phyloP scores from a whole-genome alignment of 176 grass and related monocot species.

The Musa troglodytarum region DNA sequence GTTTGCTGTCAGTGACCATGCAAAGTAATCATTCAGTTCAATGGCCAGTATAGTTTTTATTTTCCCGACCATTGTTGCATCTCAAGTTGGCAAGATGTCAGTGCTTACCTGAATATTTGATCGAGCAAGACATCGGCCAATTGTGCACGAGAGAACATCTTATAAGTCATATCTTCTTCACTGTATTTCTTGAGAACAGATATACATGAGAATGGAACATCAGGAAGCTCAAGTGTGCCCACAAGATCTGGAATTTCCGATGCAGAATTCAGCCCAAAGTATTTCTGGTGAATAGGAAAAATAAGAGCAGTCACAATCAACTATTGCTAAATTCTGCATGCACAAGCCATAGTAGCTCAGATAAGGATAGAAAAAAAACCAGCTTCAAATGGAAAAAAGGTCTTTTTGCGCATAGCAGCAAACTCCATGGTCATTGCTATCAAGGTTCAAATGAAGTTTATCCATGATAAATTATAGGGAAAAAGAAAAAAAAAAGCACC shows the following conservation, averaged over 20 bases:
- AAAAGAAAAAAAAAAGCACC: neutral
- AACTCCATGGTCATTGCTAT: neutral
- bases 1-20: slow-evolving; percentile 29
- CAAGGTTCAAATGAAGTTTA: neutral
- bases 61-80: neutral
- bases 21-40: neutral
- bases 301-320: slow-evolving; percentile 5
- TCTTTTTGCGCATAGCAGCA: neutral
- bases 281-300: slow-evolving; percentile 35
- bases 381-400: neutral
- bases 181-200: slow-evolving; percentile 64
- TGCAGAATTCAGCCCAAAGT: slow-evolving; percentile 57
- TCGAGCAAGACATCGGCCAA: slow-evolving; percentile 52
- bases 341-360: too few species aligned
- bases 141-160: slow-evolving; percentile 65
- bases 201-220: slow-evolving; percentile 70
- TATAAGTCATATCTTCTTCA: slow-evolving; percentile 62
- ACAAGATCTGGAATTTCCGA: slow-evolving; percentile 65
- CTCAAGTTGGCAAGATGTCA: neutral
- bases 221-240: slow-evolving; percentile 67
- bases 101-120: slow-evolving; percentile 64
- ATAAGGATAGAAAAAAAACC: too few species aligned
- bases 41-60: neutral
- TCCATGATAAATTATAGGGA: neutral
- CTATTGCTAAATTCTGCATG: neutral